Conservation (phyloP, 1,284 basidiomycete genomes). For the Boletus sp. region DNA sequence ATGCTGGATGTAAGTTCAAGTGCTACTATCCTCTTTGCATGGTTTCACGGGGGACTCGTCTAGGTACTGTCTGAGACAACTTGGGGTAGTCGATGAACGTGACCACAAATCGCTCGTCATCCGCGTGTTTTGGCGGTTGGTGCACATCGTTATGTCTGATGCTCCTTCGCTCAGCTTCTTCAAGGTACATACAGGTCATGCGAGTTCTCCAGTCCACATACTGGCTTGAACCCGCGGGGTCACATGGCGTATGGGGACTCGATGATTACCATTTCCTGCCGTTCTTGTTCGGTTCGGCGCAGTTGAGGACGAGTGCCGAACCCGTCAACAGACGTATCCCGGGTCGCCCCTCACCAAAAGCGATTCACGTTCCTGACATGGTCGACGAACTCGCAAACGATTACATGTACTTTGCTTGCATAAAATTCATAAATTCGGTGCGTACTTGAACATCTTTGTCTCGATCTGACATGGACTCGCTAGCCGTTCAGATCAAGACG, state of each 20-base stretch:
- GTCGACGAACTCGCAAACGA: constrained; percentile 90
- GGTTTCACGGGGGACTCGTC: neutral
- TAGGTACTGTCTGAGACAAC: constrained; percentile 78
- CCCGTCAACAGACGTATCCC: constrained; percentile 13
- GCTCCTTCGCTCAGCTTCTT: neutral
- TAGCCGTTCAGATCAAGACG: constrained; percentile 77
- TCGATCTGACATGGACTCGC: neutral
- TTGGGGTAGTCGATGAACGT: constrained; percentile 61
- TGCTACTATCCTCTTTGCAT: neutral
- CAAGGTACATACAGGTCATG: constrained; percentile 87
- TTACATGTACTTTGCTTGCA: constrained; percentile 98
- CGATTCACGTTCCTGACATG: constrained; percentile 89
- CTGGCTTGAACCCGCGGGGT: constrained; percentile 97
- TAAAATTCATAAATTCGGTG: constrained; percentile 94
- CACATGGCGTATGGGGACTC: constrained; percentile 97
- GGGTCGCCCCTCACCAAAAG: constrained; percentile 85
- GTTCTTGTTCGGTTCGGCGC: constrained; percentile 86
- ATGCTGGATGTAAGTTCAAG: constrained; percentile 82
- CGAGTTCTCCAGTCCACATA: constrained; percentile 88
- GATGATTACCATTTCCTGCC: constrained; percentile 98
- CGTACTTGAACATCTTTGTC: constrained; percentile 25
- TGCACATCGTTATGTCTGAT: neutral
- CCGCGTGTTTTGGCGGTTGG: constrained; percentile 85
- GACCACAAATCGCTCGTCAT: constrained; percentile 82
- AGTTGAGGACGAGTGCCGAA: constrained; percentile 45